A percentile compares a stretch with the other conserved stretches of the same genome.
These are phyloP conservation scores for Geosmithia flava DNA, from an alignment of 2,329 filamentous ascomycete genomes.

Conservation along the genomic window DNA sequence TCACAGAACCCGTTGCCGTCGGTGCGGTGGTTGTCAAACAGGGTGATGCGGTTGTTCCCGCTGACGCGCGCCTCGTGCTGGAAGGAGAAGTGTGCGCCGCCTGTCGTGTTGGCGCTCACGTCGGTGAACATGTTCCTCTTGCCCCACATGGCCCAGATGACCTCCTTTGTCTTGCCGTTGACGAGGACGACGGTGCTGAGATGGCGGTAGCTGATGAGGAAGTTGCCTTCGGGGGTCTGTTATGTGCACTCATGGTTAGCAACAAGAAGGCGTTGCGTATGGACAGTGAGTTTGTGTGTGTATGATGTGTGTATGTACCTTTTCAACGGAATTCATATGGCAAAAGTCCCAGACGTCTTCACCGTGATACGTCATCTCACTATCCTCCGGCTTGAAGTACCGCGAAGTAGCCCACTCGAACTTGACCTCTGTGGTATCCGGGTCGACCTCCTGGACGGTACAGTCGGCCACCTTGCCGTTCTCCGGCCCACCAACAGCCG, in stretches of 20 bases:
- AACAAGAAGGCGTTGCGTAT: too few relatives aligned
- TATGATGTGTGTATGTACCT: conserved; percentile 5
- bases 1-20: conserved; percentile 12
- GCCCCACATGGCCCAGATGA: conserved; percentile 23
- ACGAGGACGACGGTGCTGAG: conserved; percentile 15
- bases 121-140: conserved; percentile 19
- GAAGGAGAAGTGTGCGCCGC: conserved; percentile 21
- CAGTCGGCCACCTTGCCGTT: conserved; percentile 18
- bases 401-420: conserved; percentile 23
- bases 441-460: conserved; percentile 24
- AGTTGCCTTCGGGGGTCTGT: conserved; percentile 17
- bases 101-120: conserved; percentile 12
- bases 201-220: conserved; percentile 21
- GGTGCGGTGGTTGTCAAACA: conserved; percentile 25
- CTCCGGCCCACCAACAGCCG: conserved; percentile 12
- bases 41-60: conserved; percentile 14
- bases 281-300: conserved; percentile 2
- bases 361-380: conserved; percentile 12
- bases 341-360: conserved; percentile 20
- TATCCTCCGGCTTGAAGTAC: conserved; percentile 11
- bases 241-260: not conserved
- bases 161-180: conserved; percentile 12
- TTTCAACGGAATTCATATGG: conserved; percentile 23
- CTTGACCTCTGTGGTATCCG: conserved; percentile 19
- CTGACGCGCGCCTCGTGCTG: conserved; percentile 23